phyloP scores from a whole-genome alignment of 139 green algal genomes.

The Chlamydomonas eustigma region DNA sequence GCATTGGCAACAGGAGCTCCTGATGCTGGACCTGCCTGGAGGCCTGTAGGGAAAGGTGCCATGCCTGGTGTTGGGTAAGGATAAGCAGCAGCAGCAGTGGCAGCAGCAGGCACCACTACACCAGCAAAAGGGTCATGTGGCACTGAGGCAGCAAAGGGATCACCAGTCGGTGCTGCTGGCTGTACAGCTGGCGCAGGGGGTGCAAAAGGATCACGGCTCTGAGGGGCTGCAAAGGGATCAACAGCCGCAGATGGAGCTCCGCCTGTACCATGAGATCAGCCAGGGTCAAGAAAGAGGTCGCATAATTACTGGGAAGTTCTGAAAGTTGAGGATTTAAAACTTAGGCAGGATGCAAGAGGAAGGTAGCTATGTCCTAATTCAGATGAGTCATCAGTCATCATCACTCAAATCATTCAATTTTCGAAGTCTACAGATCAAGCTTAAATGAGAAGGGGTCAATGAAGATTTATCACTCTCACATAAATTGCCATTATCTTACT shows the following conservation, averaged over 20 bases:
- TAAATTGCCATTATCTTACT: not conserved
- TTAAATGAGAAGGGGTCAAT: not conserved
- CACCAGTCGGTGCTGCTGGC: not conserved
- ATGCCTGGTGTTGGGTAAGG: not conserved
- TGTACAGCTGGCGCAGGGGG: not conserved
- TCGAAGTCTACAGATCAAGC: not conserved
- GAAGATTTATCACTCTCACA: not conserved
- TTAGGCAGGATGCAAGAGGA: too few species aligned
- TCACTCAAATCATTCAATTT: not conserved
- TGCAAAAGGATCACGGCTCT: too few species aligned
- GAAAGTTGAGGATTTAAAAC: too few species aligned
- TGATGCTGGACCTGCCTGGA: too few species aligned
- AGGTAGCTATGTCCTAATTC: too few species aligned
- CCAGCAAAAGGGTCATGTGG: constrained; percentile 16
- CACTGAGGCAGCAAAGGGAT: constrained; percentile 18
- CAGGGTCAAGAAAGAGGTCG: not conserved
- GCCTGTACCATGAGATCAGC: too few species aligned
- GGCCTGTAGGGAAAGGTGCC: not conserved
- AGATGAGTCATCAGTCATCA: too few species aligned
- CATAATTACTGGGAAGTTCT: too few species aligned
- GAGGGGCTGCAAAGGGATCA: too few species aligned
- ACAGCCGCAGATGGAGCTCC: too few species aligned
- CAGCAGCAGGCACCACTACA: not conserved
- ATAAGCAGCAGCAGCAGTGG: not conserved
- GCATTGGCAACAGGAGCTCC: too few species aligned